Evolutionary conservation across 345 rosid genomes (phyloP), one percentile per base, ranked within the genome.

Genomic region (Euphorbia lathyris): DNA sequence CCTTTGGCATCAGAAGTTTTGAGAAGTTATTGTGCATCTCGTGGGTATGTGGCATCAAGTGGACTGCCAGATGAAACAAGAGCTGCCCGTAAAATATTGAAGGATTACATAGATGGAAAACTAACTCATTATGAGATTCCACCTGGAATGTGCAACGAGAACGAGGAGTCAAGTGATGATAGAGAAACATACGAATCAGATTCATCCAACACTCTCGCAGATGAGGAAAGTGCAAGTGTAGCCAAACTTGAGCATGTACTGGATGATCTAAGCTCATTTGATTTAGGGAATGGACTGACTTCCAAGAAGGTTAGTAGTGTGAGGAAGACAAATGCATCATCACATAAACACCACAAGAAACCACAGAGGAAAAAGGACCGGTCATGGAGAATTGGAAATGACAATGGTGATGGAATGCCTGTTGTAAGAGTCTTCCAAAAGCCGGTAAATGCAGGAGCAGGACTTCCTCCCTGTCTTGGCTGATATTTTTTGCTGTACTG

Each of bases 21-120:
- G 63, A 83, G 88, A 65, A 79, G 91, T 11, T 90, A 86, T 64
- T 87, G 97, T 67, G 80, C 97, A n/a, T 90, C 96, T 56, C 90
- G 96, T 73, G 91, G 96, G 0, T 83, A 86, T 19, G 90, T 94
- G 58, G 96, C 90, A 25, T 77, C 98, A n/a, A 90, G 97, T 85
- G 99, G 97, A 67, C 75, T 92, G 76, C 99, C 99, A 7, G 97
- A 92, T 72, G 97, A 94, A 75, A 90, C 97, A 30, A 85, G 81
- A 72, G 99, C 93, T 58, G 91, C 97, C 50, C 93, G 96, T 20
- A 89, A 78, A 72, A 90, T 94, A 22, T 76, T 94, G 78, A 94
- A 94, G 80, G 95, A 94, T 61, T 91, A 81, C 68, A 81, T 89
- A 72, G 89, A 89, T 40, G 93, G 98, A 58, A 94, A 89, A 82